Evolutionary conservation across 768 basidiomycete genomes (phyloP).

Genomic region (Phallus indusiatus): DNA sequence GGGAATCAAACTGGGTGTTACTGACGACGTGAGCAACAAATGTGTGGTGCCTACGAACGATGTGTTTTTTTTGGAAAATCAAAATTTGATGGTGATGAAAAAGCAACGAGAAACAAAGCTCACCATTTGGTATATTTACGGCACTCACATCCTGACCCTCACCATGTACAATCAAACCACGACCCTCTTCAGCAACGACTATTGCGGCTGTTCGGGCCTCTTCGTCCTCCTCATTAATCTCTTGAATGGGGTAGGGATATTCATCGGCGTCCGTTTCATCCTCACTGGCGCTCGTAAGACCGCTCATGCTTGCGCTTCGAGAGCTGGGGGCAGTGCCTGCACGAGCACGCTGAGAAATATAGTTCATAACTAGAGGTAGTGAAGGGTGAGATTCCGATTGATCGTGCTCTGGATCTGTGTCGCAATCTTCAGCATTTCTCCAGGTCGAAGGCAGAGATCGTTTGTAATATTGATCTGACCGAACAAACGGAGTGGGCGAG

Average conservation of each 20-base stretch:
- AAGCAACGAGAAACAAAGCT: neutral
- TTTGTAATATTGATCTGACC: slow-evolving; percentile 35
- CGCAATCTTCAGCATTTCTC: slow-evolving; percentile 19
- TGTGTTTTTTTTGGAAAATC: slow-evolving; percentile 6
- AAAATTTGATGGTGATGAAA: neutral
- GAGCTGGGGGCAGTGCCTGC: neutral
- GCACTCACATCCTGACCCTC: slow-evolving; percentile 51
- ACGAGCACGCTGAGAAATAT: neutral
- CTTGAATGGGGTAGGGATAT: slow-evolving; percentile 22
- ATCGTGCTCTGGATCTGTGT: slow-evolving; percentile 57
- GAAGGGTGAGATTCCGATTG: slow-evolving; percentile 23
- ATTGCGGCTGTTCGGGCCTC: slow-evolving; percentile 71
- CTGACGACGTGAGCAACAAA: slow-evolving; percentile 77
- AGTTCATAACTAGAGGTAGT: neutral
- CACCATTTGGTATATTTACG: slow-evolving; percentile 66
- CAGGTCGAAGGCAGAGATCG: neutral
- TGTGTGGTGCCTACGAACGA: slow-evolving; percentile 76
- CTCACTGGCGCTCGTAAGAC: slow-evolving; percentile 36
- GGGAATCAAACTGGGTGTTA: slow-evolving; percentile 69
- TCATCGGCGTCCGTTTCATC: slow-evolving; percentile 37
- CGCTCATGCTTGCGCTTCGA: slow-evolving; percentile 19
- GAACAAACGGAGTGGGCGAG: slow-evolving; percentile 65
- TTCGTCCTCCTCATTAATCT: slow-evolving; percentile 38
- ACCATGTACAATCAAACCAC: slow-evolving; percentile 72
- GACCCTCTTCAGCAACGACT: slow-evolving; percentile 75